A percentile compares a stretch with the other conserved stretches of the same genome.
Evolutionary conservation across 176 grass and related monocot genomes (phyloP).

Genomic region (Pontederia crassipes): DNA sequence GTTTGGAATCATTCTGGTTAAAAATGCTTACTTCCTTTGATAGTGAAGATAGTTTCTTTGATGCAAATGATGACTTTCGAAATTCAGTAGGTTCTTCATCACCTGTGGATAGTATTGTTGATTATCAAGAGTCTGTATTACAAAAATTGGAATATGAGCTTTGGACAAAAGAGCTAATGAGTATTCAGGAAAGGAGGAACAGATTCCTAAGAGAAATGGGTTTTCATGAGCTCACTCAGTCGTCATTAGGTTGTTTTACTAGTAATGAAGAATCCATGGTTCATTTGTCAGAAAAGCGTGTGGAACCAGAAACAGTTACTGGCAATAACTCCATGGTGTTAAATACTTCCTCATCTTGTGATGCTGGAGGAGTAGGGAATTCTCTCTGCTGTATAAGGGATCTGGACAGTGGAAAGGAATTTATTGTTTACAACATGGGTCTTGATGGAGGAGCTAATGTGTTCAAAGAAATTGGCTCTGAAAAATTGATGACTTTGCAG

Average conservation of each 20-base stretch:
- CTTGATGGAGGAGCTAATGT: constrained; percentile 25
- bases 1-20: neutral
- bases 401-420: constrained; percentile 36
- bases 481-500: constrained; percentile 44
- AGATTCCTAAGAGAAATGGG: constrained; percentile 56
- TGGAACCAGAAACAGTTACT: constrained; percentile 27
- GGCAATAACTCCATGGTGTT: constrained; percentile 9
- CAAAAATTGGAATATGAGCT: constrained; percentile 33
- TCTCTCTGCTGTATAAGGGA: constrained; percentile 31
- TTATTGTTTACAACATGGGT: constrained; percentile 21
- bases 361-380: constrained; percentile 14
- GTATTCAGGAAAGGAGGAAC: constrained; percentile 66
- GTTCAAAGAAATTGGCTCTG: constrained; percentile 51
- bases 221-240: constrained; percentile 28
- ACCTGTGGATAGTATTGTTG: constrained; percentile 33
- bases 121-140: constrained; percentile 17
- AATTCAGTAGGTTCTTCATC: constrained; percentile 37
- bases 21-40: constrained; percentile 2
- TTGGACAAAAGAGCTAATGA: constrained; percentile 40
- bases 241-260: constrained; percentile 13
- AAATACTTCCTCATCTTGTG: constrained; percentile 18
- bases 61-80: constrained; percentile 40
- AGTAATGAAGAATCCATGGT: constrained; percentile 22
- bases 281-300: constrained; percentile 12
- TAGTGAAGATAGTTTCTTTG: constrained; percentile 4